These are phyloP conservation scores for Jackrogersella minutella DNA, from an alignment of 495 filamentous ascomycete species.

Conservation along the genomic window DNA sequence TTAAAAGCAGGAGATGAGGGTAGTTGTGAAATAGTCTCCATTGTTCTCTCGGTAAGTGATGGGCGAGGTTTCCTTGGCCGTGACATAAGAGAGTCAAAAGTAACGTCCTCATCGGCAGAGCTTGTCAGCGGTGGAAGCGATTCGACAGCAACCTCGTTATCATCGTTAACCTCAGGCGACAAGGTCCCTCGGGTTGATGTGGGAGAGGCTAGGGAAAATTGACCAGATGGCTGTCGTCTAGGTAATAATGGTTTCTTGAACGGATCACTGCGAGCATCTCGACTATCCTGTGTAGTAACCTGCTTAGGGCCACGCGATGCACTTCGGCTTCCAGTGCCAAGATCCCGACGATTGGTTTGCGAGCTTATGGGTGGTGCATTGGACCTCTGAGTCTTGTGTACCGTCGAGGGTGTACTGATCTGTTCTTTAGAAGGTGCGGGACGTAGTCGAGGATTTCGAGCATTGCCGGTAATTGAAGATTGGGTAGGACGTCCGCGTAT, in stretches of 20 bases:
- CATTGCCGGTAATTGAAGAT: slow-evolving; percentile 14
- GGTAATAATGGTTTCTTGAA: slow-evolving; percentile 38
- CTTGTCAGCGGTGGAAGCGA: slow-evolving; percentile 37
- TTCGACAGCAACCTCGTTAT: slow-evolving; percentile 29
- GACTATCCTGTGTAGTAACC: slow-evolving; percentile 18
- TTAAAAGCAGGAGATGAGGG: slow-evolving; percentile 58
- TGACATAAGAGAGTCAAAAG: slow-evolving; percentile 35
- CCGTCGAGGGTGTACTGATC: slow-evolving; percentile 38
- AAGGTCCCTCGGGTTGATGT: slow-evolving; percentile 12
- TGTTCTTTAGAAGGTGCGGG: slow-evolving; percentile 53
- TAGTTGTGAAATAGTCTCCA: slow-evolving; percentile 57
- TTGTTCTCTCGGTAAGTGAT: slow-evolving; percentile 57
- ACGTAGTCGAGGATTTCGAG: slow-evolving; percentile 53
- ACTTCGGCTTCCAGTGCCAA: slow-evolving; percentile 27
- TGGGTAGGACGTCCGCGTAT: slow-evolving; percentile 29
- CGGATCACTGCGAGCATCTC: slow-evolving; percentile 17
- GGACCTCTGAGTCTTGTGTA: slow-evolving; percentile 34
- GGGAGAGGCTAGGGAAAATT: slow-evolving; percentile 26
- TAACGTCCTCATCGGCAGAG: slow-evolving; percentile 33
- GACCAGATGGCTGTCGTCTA: slow-evolving; percentile 36
- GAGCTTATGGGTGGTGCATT: slow-evolving; percentile 30
- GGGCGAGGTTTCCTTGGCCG: slow-evolving; percentile 42
- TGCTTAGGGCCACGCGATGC: slow-evolving; percentile 24
- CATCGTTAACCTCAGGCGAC: slow-evolving; percentile 16
- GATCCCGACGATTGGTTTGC: slow-evolving; percentile 25